Evolutionary conservation across 495 filamentous ascomycete genomes (phyloP), one percentile per base, ranked within the genome.

Genomic region (Neurospora terricola): DNA sequence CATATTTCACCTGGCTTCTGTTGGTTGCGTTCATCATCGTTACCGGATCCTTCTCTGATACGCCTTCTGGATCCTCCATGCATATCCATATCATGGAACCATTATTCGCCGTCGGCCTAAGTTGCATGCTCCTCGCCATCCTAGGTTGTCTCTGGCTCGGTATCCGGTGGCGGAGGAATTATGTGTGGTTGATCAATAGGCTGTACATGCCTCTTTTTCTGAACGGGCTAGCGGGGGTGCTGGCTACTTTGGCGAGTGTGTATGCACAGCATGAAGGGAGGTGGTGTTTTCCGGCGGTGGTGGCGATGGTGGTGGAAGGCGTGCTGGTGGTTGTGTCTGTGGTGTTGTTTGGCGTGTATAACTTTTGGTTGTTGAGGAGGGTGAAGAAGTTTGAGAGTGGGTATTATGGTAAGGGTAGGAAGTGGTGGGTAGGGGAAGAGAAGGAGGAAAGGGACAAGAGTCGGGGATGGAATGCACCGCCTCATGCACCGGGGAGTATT

Each of bases 201-300:
- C 76, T 86, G 16, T 84, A 85, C 72, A 30, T 86, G 70, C 83
- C 83, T 1, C 73, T 82, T 0, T 70, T 81, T 23, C 73, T 87
- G 70, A 86, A 87, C 76, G 78, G 79, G 14, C 36, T 85, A 4
- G 85, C 83, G n/a, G 86, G 87, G 0, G 70, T 87, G 9, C 74
- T 88, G 10, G 80, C 80, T 16, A 86, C 86, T n/a, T 70, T 88
- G 10, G 77, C 83, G 16, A 84, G 80, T 76, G 81, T 89, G 10
- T 88, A 88, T 73, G 76, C 81, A 23, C 80, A 84, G 42, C 82
- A 86, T 59, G 69, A 77, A 1, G 84, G 87, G 5, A 72, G 78
- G 14, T 87, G 82, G 84, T 81, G 80, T 37, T 77, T 84, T 11
- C 86, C 83, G 70, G 86, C 85, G 6, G 77, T 82, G 40, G 76